These are phyloP conservation scores for Microstroma glucosiphilum DNA, from an alignment of 1,284 basidiomycete species.

Conservation along the genomic window DNA sequence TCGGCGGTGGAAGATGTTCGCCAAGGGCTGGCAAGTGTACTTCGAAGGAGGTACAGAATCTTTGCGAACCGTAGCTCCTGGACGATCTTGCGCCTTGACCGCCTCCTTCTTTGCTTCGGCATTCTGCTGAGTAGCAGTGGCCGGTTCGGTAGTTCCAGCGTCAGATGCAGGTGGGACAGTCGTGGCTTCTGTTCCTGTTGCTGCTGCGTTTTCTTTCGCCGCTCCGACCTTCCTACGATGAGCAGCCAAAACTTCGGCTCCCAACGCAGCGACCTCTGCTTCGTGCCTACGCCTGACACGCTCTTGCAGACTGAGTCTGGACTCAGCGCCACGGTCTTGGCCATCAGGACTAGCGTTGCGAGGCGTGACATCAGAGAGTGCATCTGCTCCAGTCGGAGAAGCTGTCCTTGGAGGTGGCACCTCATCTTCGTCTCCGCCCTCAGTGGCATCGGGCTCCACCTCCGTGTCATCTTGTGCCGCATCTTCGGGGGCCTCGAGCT, in stretches of 20 bases:
- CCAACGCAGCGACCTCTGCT: slow-evolving; percentile 41
- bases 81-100: no score
- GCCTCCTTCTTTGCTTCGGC: no score
- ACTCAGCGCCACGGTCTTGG: no score
- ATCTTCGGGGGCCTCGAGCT: slow-evolving; percentile 21
- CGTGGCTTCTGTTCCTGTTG: background rate
- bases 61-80: no score
- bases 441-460: slow-evolving; percentile 15
- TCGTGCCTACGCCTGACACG: slow-evolving; percentile 39
- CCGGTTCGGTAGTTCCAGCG: background rate
- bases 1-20: no score
- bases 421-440: slow-evolving; percentile 20
- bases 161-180: background rate
- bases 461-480: slow-evolving; percentile 21
- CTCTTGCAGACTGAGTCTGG: no score
- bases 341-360: background rate
- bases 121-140: background rate
- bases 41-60: no score
- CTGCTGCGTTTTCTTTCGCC: background rate
- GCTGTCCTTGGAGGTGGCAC: background rate
- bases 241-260: slow-evolving; percentile 38
- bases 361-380: background rate
- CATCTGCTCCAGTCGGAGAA: background rate
- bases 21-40: no score
- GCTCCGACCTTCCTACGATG: slow-evolving; percentile 21